phyloP scores from a whole-genome alignment of 2,329 filamentous ascomycete species.

The Beauveria medogensis region DNA sequence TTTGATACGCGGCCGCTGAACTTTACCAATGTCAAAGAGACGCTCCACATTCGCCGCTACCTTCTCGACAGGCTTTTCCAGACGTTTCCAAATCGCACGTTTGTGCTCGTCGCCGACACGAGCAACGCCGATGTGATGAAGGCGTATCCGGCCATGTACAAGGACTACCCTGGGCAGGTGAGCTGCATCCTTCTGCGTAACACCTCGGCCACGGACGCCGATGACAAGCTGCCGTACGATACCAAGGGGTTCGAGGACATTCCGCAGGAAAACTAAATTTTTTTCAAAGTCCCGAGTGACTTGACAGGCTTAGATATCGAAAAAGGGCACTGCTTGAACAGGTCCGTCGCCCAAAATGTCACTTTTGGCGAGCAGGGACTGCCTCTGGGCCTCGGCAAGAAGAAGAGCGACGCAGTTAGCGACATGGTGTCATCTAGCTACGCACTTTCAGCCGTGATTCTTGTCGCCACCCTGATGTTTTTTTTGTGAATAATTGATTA shows the following conservation, averaged over 20 bases:
- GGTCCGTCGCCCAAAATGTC: conserved; percentile 57
- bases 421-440: background rate
- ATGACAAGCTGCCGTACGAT: conserved; percentile 53
- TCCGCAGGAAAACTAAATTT: conserved; percentile 65
- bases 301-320: conserved; percentile 56
- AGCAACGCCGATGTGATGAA: conserved; percentile 71
- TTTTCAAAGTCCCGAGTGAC: conserved; percentile 67
- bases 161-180: conserved; percentile 61
- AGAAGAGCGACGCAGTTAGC: conserved; percentile 6
- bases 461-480: background rate
- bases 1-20: conserved; percentile 74
- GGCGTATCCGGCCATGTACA: conserved; percentile 52
- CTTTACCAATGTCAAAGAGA: conserved; percentile 14
- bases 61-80: conserved; percentile 65
- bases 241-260: conserved; percentile 29
- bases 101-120: conserved; percentile 69
- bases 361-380: conserved; percentile 60
- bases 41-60: conserved; percentile 62
- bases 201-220: conserved; percentile 58
- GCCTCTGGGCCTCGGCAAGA: conserved; percentile 35
- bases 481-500: background rate
- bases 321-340: conserved; percentile 47
- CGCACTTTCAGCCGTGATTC: background rate
- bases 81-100: conserved; percentile 67
- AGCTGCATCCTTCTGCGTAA: conserved; percentile 73